phyloP scores from a whole-genome alignment of 345 rosid genomes.

The Orychophragmus violaceus region DNA sequence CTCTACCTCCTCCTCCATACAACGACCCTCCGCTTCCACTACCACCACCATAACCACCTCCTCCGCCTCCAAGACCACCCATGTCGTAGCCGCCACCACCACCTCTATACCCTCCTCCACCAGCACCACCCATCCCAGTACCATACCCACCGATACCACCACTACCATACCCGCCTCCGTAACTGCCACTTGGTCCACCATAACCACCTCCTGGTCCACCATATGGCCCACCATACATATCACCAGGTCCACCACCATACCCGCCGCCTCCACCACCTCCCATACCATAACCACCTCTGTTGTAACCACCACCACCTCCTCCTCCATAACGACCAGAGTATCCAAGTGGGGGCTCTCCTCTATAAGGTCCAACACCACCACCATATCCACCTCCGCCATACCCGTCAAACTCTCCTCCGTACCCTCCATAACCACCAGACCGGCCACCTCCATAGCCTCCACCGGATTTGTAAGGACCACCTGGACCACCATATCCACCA shows the following conservation, averaged over 20 bases:
- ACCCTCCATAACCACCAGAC: conserved; percentile 56
- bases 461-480: conserved; percentile 58
- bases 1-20: conserved; percentile 48
- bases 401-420: conserved; percentile 61
- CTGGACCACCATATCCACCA: conserved; percentile 45
- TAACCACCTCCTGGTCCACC: conserved; percentile 37
- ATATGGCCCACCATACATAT: conserved; percentile 53
- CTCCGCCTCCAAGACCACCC: conserved; percentile 53
- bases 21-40: conserved; percentile 33
- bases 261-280: conserved; percentile 58
- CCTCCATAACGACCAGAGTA: conserved; percentile 80
- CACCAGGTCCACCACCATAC: conserved; percentile 53
- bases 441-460: conserved; percentile 54
- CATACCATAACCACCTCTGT: conserved; percentile 58
- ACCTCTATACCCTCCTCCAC: conserved; percentile 35
- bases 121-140: conserved; percentile 32
- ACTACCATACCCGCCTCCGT: conserved; percentile 40
- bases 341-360: conserved; percentile 68
- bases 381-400: conserved; percentile 71
- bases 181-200: conserved; percentile 36
- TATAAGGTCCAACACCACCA: conserved; percentile 56
- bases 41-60: conserved; percentile 32
- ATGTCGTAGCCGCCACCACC: conserved; percentile 36
- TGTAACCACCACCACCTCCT: conserved; percentile 36
- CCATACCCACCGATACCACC: conserved; percentile 38